Conservation (phyloP, 768 basidiomycete species). For the Pilatotrama ljubarskyi region DNA sequence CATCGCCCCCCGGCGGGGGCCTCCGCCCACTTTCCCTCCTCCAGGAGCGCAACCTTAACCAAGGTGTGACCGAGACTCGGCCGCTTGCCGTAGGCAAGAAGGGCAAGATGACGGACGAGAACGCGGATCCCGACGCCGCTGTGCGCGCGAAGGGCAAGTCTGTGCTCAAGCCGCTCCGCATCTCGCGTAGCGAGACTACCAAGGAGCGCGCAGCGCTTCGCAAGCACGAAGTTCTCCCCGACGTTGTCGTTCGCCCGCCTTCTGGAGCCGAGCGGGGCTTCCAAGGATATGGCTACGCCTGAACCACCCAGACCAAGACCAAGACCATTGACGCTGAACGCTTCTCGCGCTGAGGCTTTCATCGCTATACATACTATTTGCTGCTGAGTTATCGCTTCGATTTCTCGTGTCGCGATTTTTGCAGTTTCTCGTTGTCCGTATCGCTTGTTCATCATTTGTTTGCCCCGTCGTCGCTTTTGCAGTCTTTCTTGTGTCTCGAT, state of each 20-base stretch:
- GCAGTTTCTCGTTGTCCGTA: not conserved
- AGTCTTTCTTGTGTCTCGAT: not conserved
- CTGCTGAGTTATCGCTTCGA: constrained; percentile 21
- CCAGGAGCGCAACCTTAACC: constrained; percentile 54
- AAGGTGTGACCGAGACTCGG: constrained; percentile 40
- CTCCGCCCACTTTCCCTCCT: constrained; percentile 65
- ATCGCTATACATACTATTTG: constrained; percentile 15
- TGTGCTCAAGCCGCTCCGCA: constrained; percentile 58
- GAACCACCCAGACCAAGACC: not conserved
- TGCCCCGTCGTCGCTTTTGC: not conserved
- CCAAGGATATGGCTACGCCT: constrained; percentile 46
- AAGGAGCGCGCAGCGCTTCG: constrained; percentile 59
- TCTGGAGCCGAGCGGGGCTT: constrained; percentile 48
- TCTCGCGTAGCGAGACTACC: constrained; percentile 62
- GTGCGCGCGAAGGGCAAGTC: constrained; percentile 44
- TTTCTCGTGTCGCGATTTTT: constrained; percentile 4
- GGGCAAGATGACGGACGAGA: constrained; percentile 28
- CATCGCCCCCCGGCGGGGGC: constrained; percentile 39
- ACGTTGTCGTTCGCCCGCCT: constrained; percentile 62
- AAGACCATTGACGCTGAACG: constrained; percentile 12
- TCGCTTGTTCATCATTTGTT: constrained; percentile 9
- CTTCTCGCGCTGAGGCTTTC: constrained; percentile 16
- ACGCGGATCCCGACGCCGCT: constrained; percentile 28
- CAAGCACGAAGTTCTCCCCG: constrained; percentile 56
- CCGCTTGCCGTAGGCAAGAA: constrained; percentile 62